phyloP scores from a whole-genome alignment of 228 moss, liverwort and hornwort species.

The Sphagnum magellanicum region DNA sequence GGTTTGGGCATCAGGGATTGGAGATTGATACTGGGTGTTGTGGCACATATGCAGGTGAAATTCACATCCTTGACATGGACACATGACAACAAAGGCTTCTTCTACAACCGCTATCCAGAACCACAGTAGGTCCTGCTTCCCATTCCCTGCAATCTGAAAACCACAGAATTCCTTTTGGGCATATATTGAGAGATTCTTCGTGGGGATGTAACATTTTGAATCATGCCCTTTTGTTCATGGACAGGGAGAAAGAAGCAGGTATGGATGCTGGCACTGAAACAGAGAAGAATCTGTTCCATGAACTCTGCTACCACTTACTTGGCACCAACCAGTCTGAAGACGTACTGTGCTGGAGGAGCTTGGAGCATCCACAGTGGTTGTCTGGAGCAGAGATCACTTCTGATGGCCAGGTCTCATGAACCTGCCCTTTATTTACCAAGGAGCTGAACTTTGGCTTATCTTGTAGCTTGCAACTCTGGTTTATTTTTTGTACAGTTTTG shows the following conservation, averaged over 20 bases:
- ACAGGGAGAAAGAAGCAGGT: slow-evolving; percentile 28
- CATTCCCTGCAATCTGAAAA: not conserved
- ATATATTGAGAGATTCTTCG: not conserved
- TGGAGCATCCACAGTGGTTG: slow-evolving; percentile 60
- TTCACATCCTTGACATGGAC: slow-evolving; percentile 83
- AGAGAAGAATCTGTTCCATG: slow-evolving; percentile 64
- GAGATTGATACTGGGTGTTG: too few relatives aligned
- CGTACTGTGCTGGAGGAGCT: slow-evolving; percentile 75
- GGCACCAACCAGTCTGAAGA: slow-evolving; percentile 81
- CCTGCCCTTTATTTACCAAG: too few relatives aligned
- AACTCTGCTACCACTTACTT: slow-evolving; percentile 70
- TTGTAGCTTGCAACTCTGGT: not conserved
- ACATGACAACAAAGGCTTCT: slow-evolving; percentile 68
- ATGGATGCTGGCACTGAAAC: slow-evolving; percentile 88
- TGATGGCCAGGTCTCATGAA: slow-evolving; percentile 58
- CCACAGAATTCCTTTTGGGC: not conserved
- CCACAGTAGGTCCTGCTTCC: slow-evolving; percentile 42
- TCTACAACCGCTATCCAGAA: slow-evolving; percentile 87
- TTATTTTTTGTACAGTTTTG: not conserved
- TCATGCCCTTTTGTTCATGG: not conserved
- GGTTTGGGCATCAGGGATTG: too few relatives aligned
- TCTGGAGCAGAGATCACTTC: slow-evolving; percentile 71
- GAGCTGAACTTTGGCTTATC: not conserved
- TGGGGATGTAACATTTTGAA: not conserved
- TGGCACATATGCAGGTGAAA: slow-evolving; percentile 46